A percentile compares a stretch with the other conserved stretches of the same genome.
Evolutionary conservation across 2,329 filamentous ascomycete species (phyloP).

Genomic region (Nectriaceae sp.): DNA sequence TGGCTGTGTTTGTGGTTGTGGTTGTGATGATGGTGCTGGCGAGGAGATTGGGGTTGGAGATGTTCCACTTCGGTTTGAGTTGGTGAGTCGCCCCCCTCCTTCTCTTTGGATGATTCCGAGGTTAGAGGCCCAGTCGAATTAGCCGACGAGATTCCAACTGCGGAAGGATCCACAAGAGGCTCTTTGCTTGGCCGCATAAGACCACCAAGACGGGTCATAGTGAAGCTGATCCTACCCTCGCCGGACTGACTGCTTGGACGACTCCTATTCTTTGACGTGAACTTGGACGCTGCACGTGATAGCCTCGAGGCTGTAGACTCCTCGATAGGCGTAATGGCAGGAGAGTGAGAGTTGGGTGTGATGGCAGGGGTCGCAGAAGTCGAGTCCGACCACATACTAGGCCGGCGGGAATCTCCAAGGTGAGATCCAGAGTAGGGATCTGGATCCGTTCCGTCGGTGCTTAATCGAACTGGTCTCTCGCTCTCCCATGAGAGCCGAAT

Average conservation of each 20-base stretch:
- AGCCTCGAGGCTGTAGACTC: constrained; percentile 56
- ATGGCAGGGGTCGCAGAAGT: constrained; percentile 39
- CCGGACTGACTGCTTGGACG: constrained; percentile 60
- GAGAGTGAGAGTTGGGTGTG: constrained; percentile 38
- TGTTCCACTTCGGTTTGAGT: constrained; percentile 23
- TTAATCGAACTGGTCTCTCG: constrained; percentile 51
- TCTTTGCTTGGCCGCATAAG: constrained; percentile 56
- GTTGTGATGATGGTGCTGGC: constrained; percentile 17
- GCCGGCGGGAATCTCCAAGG: constrained; percentile 45
- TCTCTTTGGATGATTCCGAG: constrained; percentile 24
- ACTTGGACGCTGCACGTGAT: constrained; percentile 59
- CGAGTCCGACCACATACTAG: constrained; percentile 53
- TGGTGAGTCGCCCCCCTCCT: constrained; percentile 21
- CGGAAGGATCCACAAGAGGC: constrained; percentile 29
- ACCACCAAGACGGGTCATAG: constrained; percentile 56
- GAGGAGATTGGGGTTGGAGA: constrained; percentile 6
- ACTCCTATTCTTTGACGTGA: constrained; percentile 51
- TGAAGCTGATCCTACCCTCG: constrained; percentile 58
- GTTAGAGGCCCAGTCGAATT: constrained; percentile 28
- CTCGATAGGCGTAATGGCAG: constrained; percentile 49
- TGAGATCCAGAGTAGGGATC: constrained; percentile 37
- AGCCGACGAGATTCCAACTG: constrained; percentile 26
- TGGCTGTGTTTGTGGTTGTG: constrained; percentile 36
- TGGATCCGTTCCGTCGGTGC: constrained; percentile 43
- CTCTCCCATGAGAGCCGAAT: constrained; percentile 58